A percentile compares a stretch with the other conserved stretches of the same genome.
phyloP scores from a whole-genome alignment of 2,329 filamentous ascomycete genomes.

The Pseudovirgaria hyperparasitica region DNA sequence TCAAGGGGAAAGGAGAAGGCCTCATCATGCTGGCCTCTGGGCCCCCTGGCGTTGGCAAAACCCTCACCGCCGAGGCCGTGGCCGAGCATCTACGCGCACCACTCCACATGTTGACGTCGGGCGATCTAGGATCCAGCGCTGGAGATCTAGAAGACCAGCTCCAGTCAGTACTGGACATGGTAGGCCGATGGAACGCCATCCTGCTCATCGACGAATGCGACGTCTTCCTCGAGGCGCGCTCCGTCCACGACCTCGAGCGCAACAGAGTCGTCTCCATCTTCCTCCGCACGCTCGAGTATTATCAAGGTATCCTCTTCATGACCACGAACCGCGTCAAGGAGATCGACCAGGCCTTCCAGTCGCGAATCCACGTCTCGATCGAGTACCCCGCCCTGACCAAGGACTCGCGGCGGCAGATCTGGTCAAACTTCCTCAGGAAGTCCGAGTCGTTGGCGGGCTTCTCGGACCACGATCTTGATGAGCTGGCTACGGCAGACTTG shows the following conservation, averaged over 20 bases:
- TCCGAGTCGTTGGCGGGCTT: slow-evolving; percentile 9
- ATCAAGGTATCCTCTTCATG: slow-evolving; percentile 30
- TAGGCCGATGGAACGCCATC: slow-evolving; percentile 37
- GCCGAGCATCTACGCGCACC: slow-evolving; percentile 35
- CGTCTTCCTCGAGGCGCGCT: slow-evolving; percentile 13
- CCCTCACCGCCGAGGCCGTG: slow-evolving; percentile 18
- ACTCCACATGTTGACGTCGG: slow-evolving; percentile 34
- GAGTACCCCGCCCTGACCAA: slow-evolving; percentile 34
- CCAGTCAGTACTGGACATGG: slow-evolving; percentile 34
- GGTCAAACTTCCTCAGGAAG: slow-evolving; percentile 14
- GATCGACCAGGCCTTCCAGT: slow-evolving; percentile 28
- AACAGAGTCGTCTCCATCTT: slow-evolving; percentile 17
- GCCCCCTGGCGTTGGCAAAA: slow-evolving; percentile 40
- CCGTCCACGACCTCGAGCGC: slow-evolving; percentile 7
- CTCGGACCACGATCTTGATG: slow-evolving; percentile 18
- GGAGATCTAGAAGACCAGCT: slow-evolving; percentile 32
- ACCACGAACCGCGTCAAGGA: slow-evolving; percentile 32
- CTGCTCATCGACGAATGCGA: slow-evolving; percentile 41
- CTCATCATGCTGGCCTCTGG: slow-evolving; percentile 37
- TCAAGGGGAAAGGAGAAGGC: slow-evolving; percentile 39
- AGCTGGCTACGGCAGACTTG: slow-evolving; percentile 21
- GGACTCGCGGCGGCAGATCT: slow-evolving; percentile 25
- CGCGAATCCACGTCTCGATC: slow-evolving; percentile 27
- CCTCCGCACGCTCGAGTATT: slow-evolving; percentile 30
- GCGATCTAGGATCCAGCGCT: slow-evolving; percentile 36